phyloP scores from a whole-genome alignment of 2,329 filamentous ascomycete genomes.

The Ramularia endophylla region DNA sequence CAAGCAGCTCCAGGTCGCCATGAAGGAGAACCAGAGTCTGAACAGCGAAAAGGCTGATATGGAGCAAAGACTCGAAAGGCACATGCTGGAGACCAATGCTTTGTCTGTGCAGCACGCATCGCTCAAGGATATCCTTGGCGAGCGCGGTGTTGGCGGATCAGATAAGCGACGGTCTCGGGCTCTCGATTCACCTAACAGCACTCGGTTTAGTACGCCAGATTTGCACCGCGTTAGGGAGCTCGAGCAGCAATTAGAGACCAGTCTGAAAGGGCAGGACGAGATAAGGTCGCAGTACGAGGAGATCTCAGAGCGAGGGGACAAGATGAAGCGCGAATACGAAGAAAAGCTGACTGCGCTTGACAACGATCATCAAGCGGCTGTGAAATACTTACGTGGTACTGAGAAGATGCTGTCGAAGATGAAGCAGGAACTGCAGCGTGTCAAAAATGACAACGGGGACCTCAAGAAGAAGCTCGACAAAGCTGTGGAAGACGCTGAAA shows the following conservation, averaged over 20 bases:
- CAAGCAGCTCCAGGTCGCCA: conserved; percentile 77
- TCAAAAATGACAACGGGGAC: conserved; percentile 78
- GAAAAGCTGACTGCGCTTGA: conserved; percentile 92
- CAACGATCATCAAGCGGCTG: conserved; percentile 95
- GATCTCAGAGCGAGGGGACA: conserved; percentile 73
- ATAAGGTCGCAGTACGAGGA: conserved; percentile 69
- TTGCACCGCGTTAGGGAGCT: conserved; percentile 73
- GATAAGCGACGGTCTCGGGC: conserved; percentile 65
- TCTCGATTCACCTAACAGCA: conserved; percentile 59
- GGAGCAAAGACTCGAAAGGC: conserved; percentile 73
- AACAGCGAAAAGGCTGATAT: conserved; percentile 76
- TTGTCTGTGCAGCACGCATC: conserved; percentile 87
- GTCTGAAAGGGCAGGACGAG: conserved; percentile 77
- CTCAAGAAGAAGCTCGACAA: conserved; percentile 71
- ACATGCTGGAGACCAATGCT: conserved; percentile 91
- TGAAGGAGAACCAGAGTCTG: conserved; percentile 77
- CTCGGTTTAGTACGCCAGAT: conserved; percentile 68
- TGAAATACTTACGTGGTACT: conserved; percentile 96
- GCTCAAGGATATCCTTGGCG: conserved; percentile 83
- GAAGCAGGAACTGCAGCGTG: conserved; percentile 91
- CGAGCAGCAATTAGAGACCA: conserved; percentile 77
- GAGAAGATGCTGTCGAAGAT: conserved; percentile 99
- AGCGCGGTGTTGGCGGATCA: conserved; percentile 78
- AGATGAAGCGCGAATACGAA: conserved; percentile 82
- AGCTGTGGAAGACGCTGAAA: conserved; percentile 21